Evolutionary conservation across 2,329 filamentous ascomycete genomes (phyloP).

Genomic region (Pyricularia pennisetigena): DNA sequence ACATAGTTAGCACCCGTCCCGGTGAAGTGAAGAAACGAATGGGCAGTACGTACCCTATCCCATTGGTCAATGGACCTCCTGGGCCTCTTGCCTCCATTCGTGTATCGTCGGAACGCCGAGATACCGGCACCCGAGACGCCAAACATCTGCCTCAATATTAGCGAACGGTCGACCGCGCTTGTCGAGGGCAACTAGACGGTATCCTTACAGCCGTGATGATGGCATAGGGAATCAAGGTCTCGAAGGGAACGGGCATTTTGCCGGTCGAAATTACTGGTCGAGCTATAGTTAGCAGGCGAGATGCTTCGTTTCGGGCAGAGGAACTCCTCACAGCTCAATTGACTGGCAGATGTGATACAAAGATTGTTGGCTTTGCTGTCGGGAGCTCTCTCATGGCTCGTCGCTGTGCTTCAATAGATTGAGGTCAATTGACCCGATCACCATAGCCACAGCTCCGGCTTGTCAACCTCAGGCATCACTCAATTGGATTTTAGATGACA

Average conservation of each 20-base stretch:
- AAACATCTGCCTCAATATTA: slow-evolving; percentile 44
- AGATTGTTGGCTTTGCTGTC: neutral
- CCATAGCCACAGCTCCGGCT: neutral
- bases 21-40: neutral
- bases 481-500: neutral
- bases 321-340: neutral
- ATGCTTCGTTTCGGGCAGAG: neutral
- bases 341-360: neutral
- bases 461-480: neutral
- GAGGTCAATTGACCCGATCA: neutral
- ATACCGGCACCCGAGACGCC: slow-evolving; percentile 48
- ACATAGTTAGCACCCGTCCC: slow-evolving; percentile 23
- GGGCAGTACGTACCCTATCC: slow-evolving; percentile 41
- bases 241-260: slow-evolving; percentile 54
- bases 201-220: slow-evolving; percentile 50
- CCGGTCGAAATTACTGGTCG: slow-evolving; percentile 8
- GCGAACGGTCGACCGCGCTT: slow-evolving; percentile 1
- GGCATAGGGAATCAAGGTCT: slow-evolving; percentile 53
- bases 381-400: neutral
- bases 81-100: slow-evolving; percentile 51
- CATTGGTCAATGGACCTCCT: slow-evolving; percentile 53
- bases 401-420: neutral
- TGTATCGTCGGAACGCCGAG: slow-evolving; percentile 43
- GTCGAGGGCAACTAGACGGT: slow-evolving; percentile 5
- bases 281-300: neutral